These are phyloP conservation scores for Zygnema cylindricum DNA, from an alignment of 139 green algal species.

Conservation along the genomic window DNA sequence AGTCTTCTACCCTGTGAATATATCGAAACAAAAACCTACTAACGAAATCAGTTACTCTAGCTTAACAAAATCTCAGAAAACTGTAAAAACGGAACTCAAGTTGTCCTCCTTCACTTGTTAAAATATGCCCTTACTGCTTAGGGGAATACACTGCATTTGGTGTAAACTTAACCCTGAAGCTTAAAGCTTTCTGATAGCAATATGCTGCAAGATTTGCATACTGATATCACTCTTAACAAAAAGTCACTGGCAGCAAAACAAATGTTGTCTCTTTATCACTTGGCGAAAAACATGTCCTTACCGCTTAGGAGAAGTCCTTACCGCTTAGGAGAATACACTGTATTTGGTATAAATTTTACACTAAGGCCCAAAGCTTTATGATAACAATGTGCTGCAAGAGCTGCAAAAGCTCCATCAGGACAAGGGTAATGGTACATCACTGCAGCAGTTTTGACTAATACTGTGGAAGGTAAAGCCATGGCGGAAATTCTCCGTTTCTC, in stretches of 20 bases:
- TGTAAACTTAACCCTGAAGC: slow-evolving; percentile 10
- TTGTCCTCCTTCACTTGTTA: too few species aligned
- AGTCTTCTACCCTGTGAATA: slow-evolving; percentile 18
- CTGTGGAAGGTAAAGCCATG: too few species aligned
- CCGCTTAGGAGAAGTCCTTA: too few species aligned
- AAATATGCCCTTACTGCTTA: too few species aligned
- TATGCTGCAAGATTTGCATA: slow-evolving; percentile 61
- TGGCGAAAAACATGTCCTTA: too few species aligned
- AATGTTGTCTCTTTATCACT: too few species aligned
- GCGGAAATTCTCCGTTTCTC: too few species aligned
- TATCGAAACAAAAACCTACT: not conserved
- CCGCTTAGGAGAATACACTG: slow-evolving; percentile 34
- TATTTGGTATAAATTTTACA: slow-evolving; percentile 32
- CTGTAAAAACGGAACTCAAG: too few species aligned
- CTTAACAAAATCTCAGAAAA: too few species aligned
- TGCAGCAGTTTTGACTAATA: too few species aligned
- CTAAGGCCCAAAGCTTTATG: not conserved
- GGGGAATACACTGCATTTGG: slow-evolving; percentile 43
- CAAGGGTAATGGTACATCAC: slow-evolving; percentile 69
- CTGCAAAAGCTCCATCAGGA: slow-evolving; percentile 66
- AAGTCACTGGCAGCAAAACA: too few species aligned
- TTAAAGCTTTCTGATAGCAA: slow-evolving; percentile 32
- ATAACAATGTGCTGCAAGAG: slow-evolving; percentile 59
- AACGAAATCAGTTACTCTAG: not conserved
- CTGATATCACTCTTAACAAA: too few species aligned